Percentiles rank a stretch among this genome's conserved stretches.
Conservation (phyloP, 164 flowering plant genomes). For the Piper betle region DNA sequence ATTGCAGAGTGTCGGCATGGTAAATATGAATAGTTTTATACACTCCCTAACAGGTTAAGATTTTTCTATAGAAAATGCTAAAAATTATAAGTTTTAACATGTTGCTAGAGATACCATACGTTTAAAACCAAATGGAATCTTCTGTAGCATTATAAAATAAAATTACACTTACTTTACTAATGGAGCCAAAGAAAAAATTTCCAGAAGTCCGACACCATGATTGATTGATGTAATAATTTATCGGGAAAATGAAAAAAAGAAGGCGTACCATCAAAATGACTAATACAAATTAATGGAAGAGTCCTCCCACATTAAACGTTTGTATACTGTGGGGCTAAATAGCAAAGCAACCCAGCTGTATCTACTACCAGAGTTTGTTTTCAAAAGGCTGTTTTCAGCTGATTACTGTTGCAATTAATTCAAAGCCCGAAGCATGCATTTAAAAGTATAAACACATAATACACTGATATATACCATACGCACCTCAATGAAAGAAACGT, state of each 20-base stretch:
- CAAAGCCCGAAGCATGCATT: neutral
- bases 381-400: neutral
- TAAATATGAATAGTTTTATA: neutral
- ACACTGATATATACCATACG: neutral
- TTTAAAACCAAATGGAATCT: no score
- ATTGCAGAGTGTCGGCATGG: neutral
- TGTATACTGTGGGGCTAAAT: neutral
- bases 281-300: no score
- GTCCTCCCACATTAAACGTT: neutral
- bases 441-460: neutral
- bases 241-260: neutral
- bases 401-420: neutral
- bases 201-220: no score
- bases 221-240: no score
- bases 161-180: no score
- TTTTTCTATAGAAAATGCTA: neutral
- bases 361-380: no score
- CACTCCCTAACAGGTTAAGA: neutral
- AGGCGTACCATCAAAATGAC: neutral
- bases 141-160: no score
- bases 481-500: constrained; percentile 98
- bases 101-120: neutral
- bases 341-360: neutral
- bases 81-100: no score
- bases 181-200: no score